phyloP scores from a whole-genome alignment of 2,329 filamentous ascomycete species.

The Arthrocladium fulminans region DNA sequence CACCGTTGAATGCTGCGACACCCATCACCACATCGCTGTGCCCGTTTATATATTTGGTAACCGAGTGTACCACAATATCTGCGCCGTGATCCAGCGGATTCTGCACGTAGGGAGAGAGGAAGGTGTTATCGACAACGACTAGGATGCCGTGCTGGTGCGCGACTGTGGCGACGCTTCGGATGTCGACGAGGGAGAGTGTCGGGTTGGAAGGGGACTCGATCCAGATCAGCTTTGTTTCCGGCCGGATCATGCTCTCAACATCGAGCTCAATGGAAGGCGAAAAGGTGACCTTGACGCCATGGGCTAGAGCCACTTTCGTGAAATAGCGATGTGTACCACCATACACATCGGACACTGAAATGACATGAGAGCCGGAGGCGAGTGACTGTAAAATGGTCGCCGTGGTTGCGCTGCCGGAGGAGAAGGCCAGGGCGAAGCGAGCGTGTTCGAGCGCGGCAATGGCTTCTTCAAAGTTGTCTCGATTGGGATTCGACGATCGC shows the following conservation, averaged over 20 bases:
- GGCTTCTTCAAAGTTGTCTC: conserved; percentile 85
- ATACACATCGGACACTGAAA: conserved; percentile 95
- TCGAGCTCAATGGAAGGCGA: conserved; percentile 86
- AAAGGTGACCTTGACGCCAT: conserved; percentile 91
- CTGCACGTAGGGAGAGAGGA: conserved; percentile 91
- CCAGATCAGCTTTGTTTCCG: conserved; percentile 88
- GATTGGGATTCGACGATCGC: conserved; percentile 87
- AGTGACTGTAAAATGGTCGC: conserved; percentile 89
- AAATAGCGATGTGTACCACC: conserved; percentile 98
- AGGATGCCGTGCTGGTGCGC: conserved; percentile 83
- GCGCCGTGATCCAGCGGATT: conserved; percentile 92
- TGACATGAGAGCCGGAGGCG: conserved; percentile 81
- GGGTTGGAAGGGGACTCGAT: conserved; percentile 95
- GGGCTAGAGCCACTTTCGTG: conserved; percentile 90
- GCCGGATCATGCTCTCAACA: conserved; percentile 70
- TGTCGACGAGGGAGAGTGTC: conserved; percentile 85
- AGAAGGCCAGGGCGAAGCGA: conserved; percentile 85
- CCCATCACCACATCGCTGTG: conserved; percentile 97
- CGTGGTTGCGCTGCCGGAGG: conserved; percentile 87
- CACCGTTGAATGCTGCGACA: conserved; percentile 86
- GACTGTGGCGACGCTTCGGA: conserved; percentile 69
- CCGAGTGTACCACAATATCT: conserved; percentile 92
- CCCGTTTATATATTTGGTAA: conserved; percentile 99
- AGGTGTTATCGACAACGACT: conserved; percentile 99
- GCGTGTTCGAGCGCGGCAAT: conserved; percentile 89